These are phyloP conservation scores for Yamadazyma sp. DNA, from an alignment of 1,139 yeast genomes.

Conservation along the genomic window DNA sequence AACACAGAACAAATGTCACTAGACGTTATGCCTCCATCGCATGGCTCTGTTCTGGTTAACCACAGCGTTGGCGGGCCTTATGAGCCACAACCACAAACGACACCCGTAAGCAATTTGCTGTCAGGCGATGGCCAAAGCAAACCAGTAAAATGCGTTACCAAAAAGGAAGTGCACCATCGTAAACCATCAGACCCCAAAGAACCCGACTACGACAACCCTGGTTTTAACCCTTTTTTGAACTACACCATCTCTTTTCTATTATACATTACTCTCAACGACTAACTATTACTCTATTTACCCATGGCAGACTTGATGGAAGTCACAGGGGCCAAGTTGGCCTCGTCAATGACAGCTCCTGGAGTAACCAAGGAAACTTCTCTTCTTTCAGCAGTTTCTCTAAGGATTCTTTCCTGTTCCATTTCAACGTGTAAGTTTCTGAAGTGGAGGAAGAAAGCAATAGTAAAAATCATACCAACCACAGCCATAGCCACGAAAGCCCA, in stretches of 20 bases:
- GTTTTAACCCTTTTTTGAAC: too few relatives aligned
- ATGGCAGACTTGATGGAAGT: constrained; percentile 18
- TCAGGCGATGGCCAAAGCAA: too few relatives aligned
- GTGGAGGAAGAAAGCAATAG: constrained; percentile 42
- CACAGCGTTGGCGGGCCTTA: too few relatives aligned
- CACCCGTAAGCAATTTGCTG: too few relatives aligned
- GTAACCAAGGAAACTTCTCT: constrained; percentile 8
- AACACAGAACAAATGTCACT: too few relatives aligned
- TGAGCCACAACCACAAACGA: too few relatives aligned
- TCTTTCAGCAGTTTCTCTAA: constrained; percentile 25
- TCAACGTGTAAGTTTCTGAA: constrained; percentile 54
- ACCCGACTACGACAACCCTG: too few relatives aligned
- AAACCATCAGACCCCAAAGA: too few relatives aligned
- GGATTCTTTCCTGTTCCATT: constrained; percentile 46
- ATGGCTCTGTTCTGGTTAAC: too few relatives aligned
- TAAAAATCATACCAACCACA: constrained; percentile 28
- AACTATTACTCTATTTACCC: constrained; percentile 13
- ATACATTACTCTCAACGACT: constrained; percentile 1
- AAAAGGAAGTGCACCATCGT: too few relatives aligned
- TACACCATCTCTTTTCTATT: not conserved
- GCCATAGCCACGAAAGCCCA: constrained; percentile 21
- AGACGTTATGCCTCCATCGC: too few relatives aligned
- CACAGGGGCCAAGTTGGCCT: constrained; percentile 15
- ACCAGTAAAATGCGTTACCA: too few relatives aligned
- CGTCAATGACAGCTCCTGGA: constrained; percentile 17